Evolutionary conservation across 2,329 filamentous ascomycete genomes (phyloP).

Genomic region (Xylariaceae sp.): DNA sequence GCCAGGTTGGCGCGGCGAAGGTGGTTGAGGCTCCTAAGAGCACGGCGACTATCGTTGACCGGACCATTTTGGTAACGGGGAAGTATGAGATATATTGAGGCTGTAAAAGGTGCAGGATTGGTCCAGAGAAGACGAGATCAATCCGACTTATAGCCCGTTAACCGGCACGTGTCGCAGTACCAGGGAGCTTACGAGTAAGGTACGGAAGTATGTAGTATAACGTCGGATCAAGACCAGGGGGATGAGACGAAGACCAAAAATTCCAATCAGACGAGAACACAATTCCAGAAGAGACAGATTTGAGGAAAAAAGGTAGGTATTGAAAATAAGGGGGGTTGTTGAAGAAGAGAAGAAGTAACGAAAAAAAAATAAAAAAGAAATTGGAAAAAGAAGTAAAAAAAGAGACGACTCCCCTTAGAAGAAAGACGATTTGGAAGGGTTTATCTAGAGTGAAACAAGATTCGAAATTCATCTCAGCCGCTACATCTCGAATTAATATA

Average conservation of each 20-base stretch:
- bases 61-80: constrained; percentile 41
- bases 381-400: constrained; percentile 15
- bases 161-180: background rate
- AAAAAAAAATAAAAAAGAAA: constrained; percentile 12
- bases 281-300: background rate
- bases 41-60: constrained; percentile 42
- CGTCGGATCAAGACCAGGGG: background rate
- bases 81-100: background rate
- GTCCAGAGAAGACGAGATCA: constrained; percentile 8
- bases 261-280: background rate
- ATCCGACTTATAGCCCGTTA: background rate
- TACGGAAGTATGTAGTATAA: background rate
- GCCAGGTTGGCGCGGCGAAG: constrained; percentile 42
- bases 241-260: constrained; percentile 10
- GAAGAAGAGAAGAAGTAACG: constrained; percentile 3
- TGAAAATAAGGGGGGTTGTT: background rate
- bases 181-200: background rate
- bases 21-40: constrained; percentile 41
- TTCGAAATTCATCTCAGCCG: constrained; percentile 12
- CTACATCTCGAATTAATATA: constrained; percentile 20
- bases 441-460: constrained; percentile 11
- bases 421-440: constrained; percentile 5
- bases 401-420: constrained; percentile 13
- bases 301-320: constrained; percentile 15
- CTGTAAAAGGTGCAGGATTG: constrained; percentile 6